Base-by-base conservation (phyloP, 495 filamentous ascomycete genomes). In the Hyaloscypha variabilis region DNA sequence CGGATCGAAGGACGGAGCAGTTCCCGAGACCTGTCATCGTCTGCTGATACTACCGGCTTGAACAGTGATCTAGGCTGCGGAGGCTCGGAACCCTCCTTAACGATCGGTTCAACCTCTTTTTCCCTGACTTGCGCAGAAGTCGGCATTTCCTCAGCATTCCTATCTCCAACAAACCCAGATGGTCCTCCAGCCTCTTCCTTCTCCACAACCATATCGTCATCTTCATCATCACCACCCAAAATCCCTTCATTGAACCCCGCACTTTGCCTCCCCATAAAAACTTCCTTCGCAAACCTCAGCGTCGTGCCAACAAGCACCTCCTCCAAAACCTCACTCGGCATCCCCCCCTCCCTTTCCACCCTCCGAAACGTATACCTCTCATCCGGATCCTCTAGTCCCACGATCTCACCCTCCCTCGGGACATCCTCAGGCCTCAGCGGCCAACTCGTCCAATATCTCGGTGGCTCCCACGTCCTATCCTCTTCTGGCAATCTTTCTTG, bases 401-500 rank as follows among this genome's bases (percentile, higher is more conserved):
- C 65, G n/a, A 55, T 30, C 60, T 88, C 83, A 24, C 79, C 78
- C 11, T 77, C 73, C n/a, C 82, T 79, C 3, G 90, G 89, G 21
- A 93, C 90, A 8, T 79, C 76, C 13, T 78, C 72, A 24, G 81
- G 79, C 19, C 74, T 75, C 75, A 93, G 68, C 23, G 93, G 93
- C 93, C 93, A 97, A 1, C 91, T 89, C 3, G 89, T 89, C 92
- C 92, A 96, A 31, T 57, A 24, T 62, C 80, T 84, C 6, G 79
- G 80, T 21, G 85, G 82, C 19, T 68, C 60, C 76, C 81, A 85
- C 36, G 67, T 26, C 68, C 65, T 62, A 65, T 74, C 69, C 36
- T 68, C 58, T 50, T 75, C 68, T 69, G 74, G 63, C 19, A 66
- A 34, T 23, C 51, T 8, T 25, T 1, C 24, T 8, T 23, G 53